Evolutionary conservation across 2,329 filamentous ascomycete species (phyloP).

Genomic region (Didymella segeticola): DNA sequence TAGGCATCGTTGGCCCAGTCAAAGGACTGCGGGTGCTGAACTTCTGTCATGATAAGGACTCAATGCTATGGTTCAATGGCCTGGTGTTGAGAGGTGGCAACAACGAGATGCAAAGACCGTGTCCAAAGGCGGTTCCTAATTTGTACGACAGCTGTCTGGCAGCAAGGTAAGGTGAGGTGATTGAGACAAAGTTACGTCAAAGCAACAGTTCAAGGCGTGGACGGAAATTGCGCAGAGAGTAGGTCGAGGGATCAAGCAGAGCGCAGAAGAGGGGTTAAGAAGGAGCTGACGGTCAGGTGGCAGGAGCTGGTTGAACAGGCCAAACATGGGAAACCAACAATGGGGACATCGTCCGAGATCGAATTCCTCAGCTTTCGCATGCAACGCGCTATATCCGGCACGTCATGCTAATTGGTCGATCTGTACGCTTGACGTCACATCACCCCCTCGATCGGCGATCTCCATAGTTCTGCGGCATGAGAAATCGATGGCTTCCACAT

Average conservation of each 20-base stretch:
- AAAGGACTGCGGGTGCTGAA: conserved; percentile 27
- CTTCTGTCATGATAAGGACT: conserved; percentile 25
- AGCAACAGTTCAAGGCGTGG: background rate
- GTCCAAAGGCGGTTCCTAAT: background rate
- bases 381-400: conserved; percentile 11
- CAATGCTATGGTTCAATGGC: background rate
- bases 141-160: background rate
- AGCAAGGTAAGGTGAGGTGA: background rate
- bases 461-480: background rate
- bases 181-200: too few relatives aligned
- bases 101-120: background rate
- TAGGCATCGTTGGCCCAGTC: conserved; percentile 41
- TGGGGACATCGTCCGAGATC: conserved; percentile 8
- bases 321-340: conserved; percentile 14
- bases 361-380: conserved; percentile 21
- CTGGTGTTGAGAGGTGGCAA: background rate
- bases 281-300: background rate
- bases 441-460: conserved; percentile 9
- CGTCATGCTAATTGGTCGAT: conserved; percentile 8
- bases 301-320: background rate
- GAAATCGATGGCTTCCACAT: background rate
- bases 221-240: background rate
- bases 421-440: background rate
- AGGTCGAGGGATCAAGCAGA: background rate
- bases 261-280: conserved; percentile 2